Conservation (phyloP, 805 yeast genomes). For the Maudiozyma barnettii region DNA sequence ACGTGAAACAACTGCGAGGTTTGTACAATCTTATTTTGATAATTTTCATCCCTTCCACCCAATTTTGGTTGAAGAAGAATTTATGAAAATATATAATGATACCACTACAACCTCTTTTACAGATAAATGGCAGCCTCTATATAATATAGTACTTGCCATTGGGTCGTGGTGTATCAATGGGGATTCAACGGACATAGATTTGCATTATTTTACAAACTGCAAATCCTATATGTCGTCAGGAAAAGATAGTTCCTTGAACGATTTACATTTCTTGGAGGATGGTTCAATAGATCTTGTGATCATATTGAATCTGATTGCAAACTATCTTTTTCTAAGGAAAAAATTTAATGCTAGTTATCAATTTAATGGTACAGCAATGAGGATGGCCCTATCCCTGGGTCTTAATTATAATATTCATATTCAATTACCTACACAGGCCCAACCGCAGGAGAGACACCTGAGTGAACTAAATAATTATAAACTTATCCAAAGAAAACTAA, state of each 20-base stretch:
- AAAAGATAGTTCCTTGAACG: background rate
- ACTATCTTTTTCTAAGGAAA: constrained; percentile 54
- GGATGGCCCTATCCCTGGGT: constrained; percentile 62
- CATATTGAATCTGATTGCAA: constrained; percentile 44
- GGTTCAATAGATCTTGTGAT: constrained; percentile 49
- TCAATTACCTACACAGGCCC: constrained; percentile 28
- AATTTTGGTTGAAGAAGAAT: constrained; percentile 45
- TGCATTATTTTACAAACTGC: constrained; percentile 48
- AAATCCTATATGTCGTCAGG: constrained; percentile 24
- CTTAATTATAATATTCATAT: constrained; percentile 33
- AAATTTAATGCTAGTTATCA: constrained; percentile 65
- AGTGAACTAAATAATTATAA: constrained; percentile 10
- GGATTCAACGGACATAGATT: constrained; percentile 40
- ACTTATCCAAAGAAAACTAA: constrained; percentile 41
- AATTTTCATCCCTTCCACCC: constrained; percentile 57
- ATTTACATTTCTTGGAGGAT: constrained; percentile 38
- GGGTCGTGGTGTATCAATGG: constrained; percentile 62
- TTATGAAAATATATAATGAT: constrained; percentile 36
- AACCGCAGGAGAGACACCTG: background rate
- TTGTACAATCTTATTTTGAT: constrained; percentile 44
- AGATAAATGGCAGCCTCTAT: constrained; percentile 41
- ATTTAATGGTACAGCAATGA: constrained; percentile 50
- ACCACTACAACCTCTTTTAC: constrained; percentile 13
- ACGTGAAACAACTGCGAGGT: constrained; percentile 18
- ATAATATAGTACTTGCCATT: constrained; percentile 51